Evolutionary conservation across 2,329 filamentous ascomycete genomes (phyloP), one percentile per base, ranked within the genome.

Genomic region (Coniosporium uncinatum): DNA sequence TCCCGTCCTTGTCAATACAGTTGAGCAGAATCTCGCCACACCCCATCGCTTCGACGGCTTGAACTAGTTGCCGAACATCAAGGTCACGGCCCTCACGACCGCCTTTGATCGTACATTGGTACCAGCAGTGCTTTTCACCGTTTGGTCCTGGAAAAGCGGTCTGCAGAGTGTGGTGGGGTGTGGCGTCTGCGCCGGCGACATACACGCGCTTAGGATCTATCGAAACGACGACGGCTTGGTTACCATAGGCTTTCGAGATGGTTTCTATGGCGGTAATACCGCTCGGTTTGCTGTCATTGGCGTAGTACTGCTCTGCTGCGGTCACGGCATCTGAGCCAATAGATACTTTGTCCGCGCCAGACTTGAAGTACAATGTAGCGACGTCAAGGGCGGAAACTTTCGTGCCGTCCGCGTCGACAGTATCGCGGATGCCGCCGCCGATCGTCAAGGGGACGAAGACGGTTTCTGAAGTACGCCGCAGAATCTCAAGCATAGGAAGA

Each of bases 381-480:
- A 98, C 88, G 53, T 96, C 86, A 14, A 97, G 79, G 1, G 93
- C 93, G 3, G 87, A 83, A n/a, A 95, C 82, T 46, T 81, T 80
- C 37, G 82, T 88, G 34, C 88, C 88, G 63, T 95, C 89, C 0
- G 83, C 83, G 64, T 98, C 93, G 42, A 89, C 77, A 0, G 89
- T 93, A 64, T 97, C 91, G 54, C 88, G 81, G 58, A 98, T 97
- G 21, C 94, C 93, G 48, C 93, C 94, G 41, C 94, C 93, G 47
- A 98, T 85, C 11, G 93, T 98, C 47, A 98, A 72, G 3, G 93
- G 93, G 3, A 98, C 93, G 58, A 98, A 98, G 34, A 97, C 91
- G 1, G 88, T 91, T 58, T 88, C 79, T 8, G 90, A 93, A 1
- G 91, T 88, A 49, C 80, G 79, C 37, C 89, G 80, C 37, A 98